Evolutionary conservation across 2,329 filamentous ascomycete genomes (phyloP), one percentile per base, ranked within the genome.

Genomic region (Teratosphaeria gauchensis): DNA sequence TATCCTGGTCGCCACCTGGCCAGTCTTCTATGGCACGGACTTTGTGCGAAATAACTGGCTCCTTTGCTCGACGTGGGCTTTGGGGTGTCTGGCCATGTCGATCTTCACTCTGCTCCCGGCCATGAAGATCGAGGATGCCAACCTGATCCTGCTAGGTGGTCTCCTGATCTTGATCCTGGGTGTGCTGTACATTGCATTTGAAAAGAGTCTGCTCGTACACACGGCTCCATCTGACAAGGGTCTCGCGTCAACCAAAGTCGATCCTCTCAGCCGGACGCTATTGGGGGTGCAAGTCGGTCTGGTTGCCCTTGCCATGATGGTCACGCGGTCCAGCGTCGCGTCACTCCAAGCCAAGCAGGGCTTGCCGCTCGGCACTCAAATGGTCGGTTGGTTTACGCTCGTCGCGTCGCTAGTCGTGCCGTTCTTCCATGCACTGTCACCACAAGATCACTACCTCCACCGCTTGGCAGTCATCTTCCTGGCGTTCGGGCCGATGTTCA

Each of bases 401-500:
- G 86, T 89, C 32, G 71, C 82, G 2, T 95, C 94, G 0, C 76
- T 97, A 16, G 72, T 87, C 6, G 82, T 95, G 70, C 92, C 94
- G 2, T 82, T 95, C 63, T 78, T 88, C n/a, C 89, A 97, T 72
- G 83, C 86, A 24, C 69, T 95, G 1, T 85, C 89, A 63, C 87
- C 90, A 1, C 94, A 90, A 71, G 87, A 80, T 65, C 86, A 96
- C 75, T 96, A 97, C 73, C 83, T 97, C 65, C 92, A 97, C 72
- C 86, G 92, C 28, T 79, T 99, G 3, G 82, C 92, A 64, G 84
- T 95, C 66, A 85, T 96, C 57, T 99, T 97, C 76, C 80, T 99
- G 54, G 89, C 92, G 4, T 97, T 95, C 71, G 88, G 92, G 0
- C 94, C 94, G 0, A 88, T 88, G 1, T 99, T 97, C 74, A 88